Base-by-base conservation (phyloP, 139 green algal species). In the Spirogloea muscicola region DNA sequence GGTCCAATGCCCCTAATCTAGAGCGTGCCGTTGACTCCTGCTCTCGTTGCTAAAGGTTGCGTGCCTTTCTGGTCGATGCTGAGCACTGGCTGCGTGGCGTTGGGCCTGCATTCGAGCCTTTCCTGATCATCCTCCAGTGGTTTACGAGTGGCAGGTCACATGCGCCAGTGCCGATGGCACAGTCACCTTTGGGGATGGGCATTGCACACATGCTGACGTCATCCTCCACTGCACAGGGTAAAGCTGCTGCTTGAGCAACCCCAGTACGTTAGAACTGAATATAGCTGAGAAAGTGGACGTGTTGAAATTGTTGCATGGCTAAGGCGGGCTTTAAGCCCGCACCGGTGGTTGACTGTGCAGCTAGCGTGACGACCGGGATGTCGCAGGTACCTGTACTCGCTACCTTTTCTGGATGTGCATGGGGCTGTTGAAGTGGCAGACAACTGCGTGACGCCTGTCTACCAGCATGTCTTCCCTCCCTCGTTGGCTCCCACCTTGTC, bases 391-490 rank as follows among this genome's bases (percentile, higher is more conserved):
- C n/a, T n/a, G n/a, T n/a, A n/a, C n/a, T n/a, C n/a, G n/a, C n/a
- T n/a, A n/a, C n/a, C n/a, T n/a, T n/a, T n/a, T n/a, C n/a, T n/a
- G n/a, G n/a, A n/a, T n/a, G n/a, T n/a, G n/a, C n/a, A n/a, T n/a
- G n/a, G n/a, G n/a, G n/a, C n/a, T n/a, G 29, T 90, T 0, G 38
- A 21, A 13, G 77, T 88, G 1, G 69, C 78, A 1, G 80, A 88
- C 58, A 82, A 86, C 61, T 59, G 71, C 16, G 86, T 92, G n/a
- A 33, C 37, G 6, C 87, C 82, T 1, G 58, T 93, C 48, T 92
- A 85, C 66, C 52, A 86, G 62, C 86, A 94, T 80, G 81, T 94
- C n/a, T 88, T 91, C 27, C 77, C 85, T 0, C 77, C 80, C 3
- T 39, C 48, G 1, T 25, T 86, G 43, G 87, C 68, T 3, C 86